Evolutionary conservation across 768 basidiomycete species (phyloP).

Genomic region (Boletellus sp.): DNA sequence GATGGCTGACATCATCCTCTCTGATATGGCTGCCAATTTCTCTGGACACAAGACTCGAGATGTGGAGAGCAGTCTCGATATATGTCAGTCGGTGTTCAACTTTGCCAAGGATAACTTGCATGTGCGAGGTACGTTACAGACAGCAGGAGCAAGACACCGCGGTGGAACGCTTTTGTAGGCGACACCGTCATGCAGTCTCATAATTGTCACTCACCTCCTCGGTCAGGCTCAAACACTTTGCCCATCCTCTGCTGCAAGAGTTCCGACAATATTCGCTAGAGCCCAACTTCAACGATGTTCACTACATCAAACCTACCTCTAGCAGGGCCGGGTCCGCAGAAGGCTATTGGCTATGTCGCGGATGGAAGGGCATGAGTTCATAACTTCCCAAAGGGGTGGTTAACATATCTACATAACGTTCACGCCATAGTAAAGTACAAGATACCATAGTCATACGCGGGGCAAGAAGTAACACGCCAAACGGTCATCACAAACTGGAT

Average conservation of each 20-base stretch:
- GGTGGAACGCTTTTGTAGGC: constrained; percentile 50
- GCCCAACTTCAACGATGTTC: constrained; percentile 63
- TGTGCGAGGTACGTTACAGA: constrained; percentile 41
- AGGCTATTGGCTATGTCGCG: constrained; percentile 82
- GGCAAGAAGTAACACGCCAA: neutral
- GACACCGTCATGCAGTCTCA: neutral
- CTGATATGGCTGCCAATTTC: constrained; percentile 87
- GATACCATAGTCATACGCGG: constrained; percentile 15
- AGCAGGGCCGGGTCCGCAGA: constrained; percentile 78
- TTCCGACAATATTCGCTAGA: constrained; percentile 60
- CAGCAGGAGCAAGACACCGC: constrained; percentile 40
- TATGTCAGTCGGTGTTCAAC: constrained; percentile 68
- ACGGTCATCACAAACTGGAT: neutral
- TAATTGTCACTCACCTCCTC: neutral
- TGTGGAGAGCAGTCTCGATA: constrained; percentile 61
- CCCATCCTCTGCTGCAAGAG: constrained; percentile 62
- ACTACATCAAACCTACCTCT: constrained; percentile 75
- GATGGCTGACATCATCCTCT: constrained; percentile 76
- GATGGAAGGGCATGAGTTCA: constrained; percentile 44
- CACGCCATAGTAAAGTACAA: constrained; percentile 13
- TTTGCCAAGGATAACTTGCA: constrained; percentile 59
- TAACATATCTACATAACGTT: neutral
- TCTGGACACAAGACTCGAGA: constrained; percentile 70
- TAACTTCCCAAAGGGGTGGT: neutral
- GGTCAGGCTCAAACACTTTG: constrained; percentile 79